Evolutionary conservation across 352 stramenopile genomes (phyloP).

Genomic region (Phytophthora multivora): DNA sequence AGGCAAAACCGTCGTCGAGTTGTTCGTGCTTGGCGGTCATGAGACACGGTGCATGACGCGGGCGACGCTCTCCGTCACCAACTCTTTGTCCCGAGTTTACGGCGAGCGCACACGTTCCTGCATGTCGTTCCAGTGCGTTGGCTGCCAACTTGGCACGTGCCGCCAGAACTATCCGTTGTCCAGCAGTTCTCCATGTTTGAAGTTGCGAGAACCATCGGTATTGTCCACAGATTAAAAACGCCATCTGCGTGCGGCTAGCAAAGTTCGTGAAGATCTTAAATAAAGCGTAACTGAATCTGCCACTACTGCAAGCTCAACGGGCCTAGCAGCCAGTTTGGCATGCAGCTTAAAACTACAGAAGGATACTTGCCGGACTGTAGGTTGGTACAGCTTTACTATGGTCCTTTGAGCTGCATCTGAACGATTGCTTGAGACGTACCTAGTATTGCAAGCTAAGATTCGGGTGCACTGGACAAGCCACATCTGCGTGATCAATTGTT

Average conservation of each 20-base stretch:
- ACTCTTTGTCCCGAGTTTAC: conserved; percentile 5
- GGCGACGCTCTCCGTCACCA: conserved; percentile 1
- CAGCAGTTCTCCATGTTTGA: background rate
- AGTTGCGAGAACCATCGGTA: background rate
- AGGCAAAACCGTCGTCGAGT: conserved; percentile 12
- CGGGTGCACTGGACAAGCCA: conserved; percentile 8
- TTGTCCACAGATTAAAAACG: background rate
- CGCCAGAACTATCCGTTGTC: conserved; percentile 16
- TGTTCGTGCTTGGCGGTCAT: conserved; percentile 3
- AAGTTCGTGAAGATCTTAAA: background rate
- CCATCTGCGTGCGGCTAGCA: background rate
- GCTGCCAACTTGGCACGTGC: background rate
- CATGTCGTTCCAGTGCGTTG: conserved; percentile 7
- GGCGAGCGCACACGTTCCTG: background rate
- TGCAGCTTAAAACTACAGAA: too few species aligned
- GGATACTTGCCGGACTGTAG: too few species aligned
- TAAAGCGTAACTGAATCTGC: background rate
- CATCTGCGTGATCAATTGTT: background rate
- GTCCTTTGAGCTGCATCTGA: background rate
- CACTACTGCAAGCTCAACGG: background rate
- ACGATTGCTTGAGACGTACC: background rate
- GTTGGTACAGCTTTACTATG: too few species aligned
- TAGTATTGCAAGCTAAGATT: conserved; percentile 1
- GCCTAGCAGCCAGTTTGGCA: background rate
- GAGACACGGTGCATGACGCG: conserved; percentile 20